These are phyloP conservation scores for Actinidia arguta DNA, from an alignment of 179 eudicot genomes.

Conservation along the genomic window DNA sequence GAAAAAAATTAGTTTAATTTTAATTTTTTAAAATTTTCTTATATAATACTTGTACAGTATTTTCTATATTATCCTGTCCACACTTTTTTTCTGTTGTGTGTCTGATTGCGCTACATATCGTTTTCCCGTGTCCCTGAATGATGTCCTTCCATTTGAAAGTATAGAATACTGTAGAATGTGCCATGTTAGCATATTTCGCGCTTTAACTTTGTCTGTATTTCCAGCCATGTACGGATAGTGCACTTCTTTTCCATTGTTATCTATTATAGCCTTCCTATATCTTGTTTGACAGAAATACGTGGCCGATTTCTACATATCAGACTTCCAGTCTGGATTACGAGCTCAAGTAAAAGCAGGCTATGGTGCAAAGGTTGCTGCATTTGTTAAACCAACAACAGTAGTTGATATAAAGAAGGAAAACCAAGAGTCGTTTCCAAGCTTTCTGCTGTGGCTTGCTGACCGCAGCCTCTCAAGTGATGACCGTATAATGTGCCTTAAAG, in stretches of 20 bases:
- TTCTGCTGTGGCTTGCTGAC: slow-evolving; percentile 84
- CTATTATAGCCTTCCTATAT: slow-evolving; percentile 4
- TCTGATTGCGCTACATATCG: no score
- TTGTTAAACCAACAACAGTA: slow-evolving; percentile 69
- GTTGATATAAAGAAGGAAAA: slow-evolving; percentile 75
- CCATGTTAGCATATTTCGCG: neutral
- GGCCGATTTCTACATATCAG: slow-evolving; percentile 91
- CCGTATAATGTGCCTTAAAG: slow-evolving; percentile 82
- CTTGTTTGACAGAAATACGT: slow-evolving; percentile 67
- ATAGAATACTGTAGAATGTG: neutral
- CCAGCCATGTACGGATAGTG: slow-evolving; percentile 55
- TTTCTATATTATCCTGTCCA: no score
- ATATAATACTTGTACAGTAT: no score
- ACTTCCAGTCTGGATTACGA: slow-evolving; percentile 89
- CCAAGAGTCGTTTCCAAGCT: slow-evolving; percentile 71
- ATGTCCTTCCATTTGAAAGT: neutral
- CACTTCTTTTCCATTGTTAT: slow-evolving; percentile 35
- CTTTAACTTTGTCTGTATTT: neutral
- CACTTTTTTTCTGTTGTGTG: no score
- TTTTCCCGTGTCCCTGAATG: no score
- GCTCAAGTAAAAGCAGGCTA: slow-evolving; percentile 92
- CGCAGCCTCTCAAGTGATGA: slow-evolving; percentile 88
- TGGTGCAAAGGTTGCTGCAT: slow-evolving; percentile 88
- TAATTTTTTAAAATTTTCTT: no score
- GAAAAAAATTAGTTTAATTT: no score